Evolutionary conservation across 2,329 filamentous ascomycete genomes (phyloP).

Genomic region (Clonostachys solani): DNA sequence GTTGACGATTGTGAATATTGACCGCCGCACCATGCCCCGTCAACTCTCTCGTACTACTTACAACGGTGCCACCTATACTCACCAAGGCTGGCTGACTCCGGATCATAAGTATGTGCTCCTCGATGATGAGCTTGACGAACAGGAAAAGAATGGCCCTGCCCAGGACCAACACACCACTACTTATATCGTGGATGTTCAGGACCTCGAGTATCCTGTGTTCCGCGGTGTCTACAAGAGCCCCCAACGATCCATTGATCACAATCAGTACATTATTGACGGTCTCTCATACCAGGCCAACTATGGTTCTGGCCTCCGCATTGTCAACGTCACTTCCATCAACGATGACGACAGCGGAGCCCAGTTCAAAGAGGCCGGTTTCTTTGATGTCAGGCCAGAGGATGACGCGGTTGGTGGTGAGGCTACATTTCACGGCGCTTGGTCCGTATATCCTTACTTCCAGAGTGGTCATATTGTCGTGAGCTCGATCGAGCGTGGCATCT

Average conservation of each 20-base stretch:
- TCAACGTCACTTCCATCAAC: conserved; percentile 22
- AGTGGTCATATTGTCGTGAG: conserved; percentile 38
- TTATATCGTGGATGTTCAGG: conserved; percentile 41
- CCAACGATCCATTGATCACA: conserved; percentile 35
- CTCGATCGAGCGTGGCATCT: conserved; percentile 41
- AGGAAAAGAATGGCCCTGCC: conserved; percentile 28
- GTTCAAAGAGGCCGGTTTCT: conserved; percentile 36
- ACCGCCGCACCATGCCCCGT: conserved; percentile 34
- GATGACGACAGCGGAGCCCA: conserved; percentile 28
- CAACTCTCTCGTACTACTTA: conserved; percentile 49
- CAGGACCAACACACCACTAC: conserved; percentile 36
- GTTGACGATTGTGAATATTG: conserved; percentile 36
- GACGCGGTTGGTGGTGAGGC: conserved; percentile 26
- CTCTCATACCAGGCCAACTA: conserved; percentile 41
- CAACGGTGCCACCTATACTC: conserved; percentile 48
- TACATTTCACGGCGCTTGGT: conserved; percentile 35
- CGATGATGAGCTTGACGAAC: conserved; percentile 50
- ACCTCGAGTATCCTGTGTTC: conserved; percentile 29
- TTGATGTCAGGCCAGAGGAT: conserved; percentile 42
- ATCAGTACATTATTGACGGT: conserved; percentile 36
- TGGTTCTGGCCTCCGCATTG: conserved; percentile 35
- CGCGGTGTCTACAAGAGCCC: conserved; percentile 33
- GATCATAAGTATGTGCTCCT: conserved; percentile 34
- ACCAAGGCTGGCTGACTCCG: conserved; percentile 49
- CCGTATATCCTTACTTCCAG: conserved; percentile 36